A percentile compares a stretch with the other conserved stretches of the same genome.
These are phyloP conservation scores for Clarireedia sp. DNA, from an alignment of 2,329 filamentous ascomycete species.

Conservation along the genomic window DNA sequence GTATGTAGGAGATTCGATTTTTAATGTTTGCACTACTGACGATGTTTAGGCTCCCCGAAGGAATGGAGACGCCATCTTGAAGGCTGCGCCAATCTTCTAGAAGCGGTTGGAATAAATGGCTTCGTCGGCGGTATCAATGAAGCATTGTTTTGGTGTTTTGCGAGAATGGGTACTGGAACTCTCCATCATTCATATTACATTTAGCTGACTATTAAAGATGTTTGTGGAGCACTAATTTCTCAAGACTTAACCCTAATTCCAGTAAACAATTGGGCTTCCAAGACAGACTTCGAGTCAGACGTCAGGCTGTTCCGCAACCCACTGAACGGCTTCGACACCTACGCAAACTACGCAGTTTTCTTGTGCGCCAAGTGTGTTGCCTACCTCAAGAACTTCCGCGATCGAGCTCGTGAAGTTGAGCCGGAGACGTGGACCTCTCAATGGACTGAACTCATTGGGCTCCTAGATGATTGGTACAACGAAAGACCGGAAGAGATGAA, in stretches of 20 bases:
- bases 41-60: constrained; percentile 28
- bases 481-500: constrained; percentile 31
- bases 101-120: constrained; percentile 42
- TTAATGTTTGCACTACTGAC: not conserved
- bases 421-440: constrained; percentile 17
- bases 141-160: constrained; percentile 48
- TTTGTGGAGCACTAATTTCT: constrained; percentile 45
- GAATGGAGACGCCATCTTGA: constrained; percentile 45
- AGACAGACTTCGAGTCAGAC: constrained; percentile 18
- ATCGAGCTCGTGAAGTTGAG: constrained; percentile 17
- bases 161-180: constrained; percentile 36
- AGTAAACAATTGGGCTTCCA: constrained; percentile 38
- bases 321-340: constrained; percentile 35
- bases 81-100: constrained; percentile 43
- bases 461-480: constrained; percentile 36
- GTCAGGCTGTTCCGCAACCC: constrained; percentile 30
- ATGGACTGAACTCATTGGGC: constrained; percentile 35
- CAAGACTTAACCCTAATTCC: constrained; percentile 43
- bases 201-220: constrained; percentile 28
- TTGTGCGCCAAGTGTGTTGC: constrained; percentile 37
- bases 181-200: constrained; percentile 22
- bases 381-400: constrained; percentile 28
- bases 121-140: constrained; percentile 42
- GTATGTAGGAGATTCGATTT: constrained; percentile 19
- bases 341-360: constrained; percentile 44